phyloP scores from a whole-genome alignment of 2,329 filamentous ascomycete genomes.

The Fusarium metavorans region DNA sequence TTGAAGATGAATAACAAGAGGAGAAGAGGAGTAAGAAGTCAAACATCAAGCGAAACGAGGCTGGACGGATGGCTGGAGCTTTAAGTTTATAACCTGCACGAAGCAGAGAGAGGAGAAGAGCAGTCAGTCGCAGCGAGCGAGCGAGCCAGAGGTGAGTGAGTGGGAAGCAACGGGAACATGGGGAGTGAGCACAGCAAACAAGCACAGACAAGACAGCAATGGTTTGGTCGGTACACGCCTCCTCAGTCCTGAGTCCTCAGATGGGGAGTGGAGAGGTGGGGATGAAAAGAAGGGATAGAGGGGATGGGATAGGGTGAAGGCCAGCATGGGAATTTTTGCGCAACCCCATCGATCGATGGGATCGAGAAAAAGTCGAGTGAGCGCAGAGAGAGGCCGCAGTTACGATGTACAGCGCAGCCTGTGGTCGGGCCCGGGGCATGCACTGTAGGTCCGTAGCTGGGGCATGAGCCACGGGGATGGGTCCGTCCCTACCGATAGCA shows the following conservation, averaged over 20 bases:
- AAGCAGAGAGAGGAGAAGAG: slow-evolving; percentile 19
- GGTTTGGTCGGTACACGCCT: not conserved
- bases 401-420: slow-evolving; percentile 25
- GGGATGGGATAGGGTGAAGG: slow-evolving; percentile 45
- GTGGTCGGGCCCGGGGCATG: not conserved
- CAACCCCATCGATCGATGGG: slow-evolving; percentile 53
- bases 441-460: not conserved
- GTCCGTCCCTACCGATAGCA: slow-evolving; percentile 19
- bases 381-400: slow-evolving; percentile 15
- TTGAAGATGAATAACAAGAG: not conserved
- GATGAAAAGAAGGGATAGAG: slow-evolving; percentile 34
- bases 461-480: slow-evolving; percentile 36
- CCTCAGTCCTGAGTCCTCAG: slow-evolving; percentile 4
- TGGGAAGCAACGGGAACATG: slow-evolving; percentile 31
- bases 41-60: slow-evolving; percentile 29
- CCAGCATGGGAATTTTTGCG: slow-evolving; percentile 46
- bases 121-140: not conserved
- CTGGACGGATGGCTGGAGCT: slow-evolving; percentile 38
- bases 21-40: slow-evolving; percentile 25
- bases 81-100: slow-evolving; percentile 39
- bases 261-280: slow-evolving; percentile 18
- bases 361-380: slow-evolving; percentile 46
- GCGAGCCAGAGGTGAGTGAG: not conserved
- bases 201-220: not conserved
- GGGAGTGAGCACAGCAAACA: slow-evolving; percentile 8